A percentile compares a stretch with the other conserved stretches of the same genome.
Evolutionary conservation across 2,329 filamentous ascomycete species (phyloP).

Genomic region (Fusarium circinatum): DNA sequence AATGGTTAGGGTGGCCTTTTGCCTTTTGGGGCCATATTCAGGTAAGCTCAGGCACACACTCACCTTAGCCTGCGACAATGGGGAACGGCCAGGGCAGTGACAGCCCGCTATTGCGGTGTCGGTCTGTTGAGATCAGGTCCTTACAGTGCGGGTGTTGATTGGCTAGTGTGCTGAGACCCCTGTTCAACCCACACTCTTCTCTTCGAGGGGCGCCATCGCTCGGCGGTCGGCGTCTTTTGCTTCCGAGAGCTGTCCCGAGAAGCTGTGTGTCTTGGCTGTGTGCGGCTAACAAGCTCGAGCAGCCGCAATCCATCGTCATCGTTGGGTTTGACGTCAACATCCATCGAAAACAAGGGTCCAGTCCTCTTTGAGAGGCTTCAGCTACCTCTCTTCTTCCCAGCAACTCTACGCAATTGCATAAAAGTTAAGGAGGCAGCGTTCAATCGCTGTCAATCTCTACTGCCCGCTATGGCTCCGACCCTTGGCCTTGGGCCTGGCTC

Average conservation of each 20-base stretch:
- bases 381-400: conserved; percentile 2
- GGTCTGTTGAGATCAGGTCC: not conserved
- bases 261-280: conserved; percentile 34
- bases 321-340: conserved; percentile 39
- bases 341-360: conserved; percentile 30
- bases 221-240: conserved; percentile 39
- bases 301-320: conserved; percentile 42
- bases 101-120: conserved; percentile 33
- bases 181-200: not conserved
- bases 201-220: not conserved
- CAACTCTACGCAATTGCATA: conserved; percentile 6
- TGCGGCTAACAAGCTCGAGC: conserved; percentile 36
- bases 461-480: conserved; percentile 47
- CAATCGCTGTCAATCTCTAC: conserved; percentile 22
- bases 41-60: conserved; percentile 29
- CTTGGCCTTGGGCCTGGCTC: conserved; percentile 50
- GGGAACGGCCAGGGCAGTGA: not conserved
- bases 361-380: conserved; percentile 10
- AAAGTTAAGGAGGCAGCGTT: conserved; percentile 25
- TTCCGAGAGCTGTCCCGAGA: conserved; percentile 22
- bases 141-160: conserved; percentile 8
- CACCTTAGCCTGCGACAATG: conserved; percentile 14
- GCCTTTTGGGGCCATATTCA: conserved; percentile 29
- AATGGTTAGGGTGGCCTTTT: conserved; percentile 43
- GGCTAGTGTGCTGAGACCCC: not conserved